These are phyloP conservation scores for Floccularia luteovirens DNA, from an alignment of 768 basidiomycete genomes.

Conservation along the genomic window DNA sequence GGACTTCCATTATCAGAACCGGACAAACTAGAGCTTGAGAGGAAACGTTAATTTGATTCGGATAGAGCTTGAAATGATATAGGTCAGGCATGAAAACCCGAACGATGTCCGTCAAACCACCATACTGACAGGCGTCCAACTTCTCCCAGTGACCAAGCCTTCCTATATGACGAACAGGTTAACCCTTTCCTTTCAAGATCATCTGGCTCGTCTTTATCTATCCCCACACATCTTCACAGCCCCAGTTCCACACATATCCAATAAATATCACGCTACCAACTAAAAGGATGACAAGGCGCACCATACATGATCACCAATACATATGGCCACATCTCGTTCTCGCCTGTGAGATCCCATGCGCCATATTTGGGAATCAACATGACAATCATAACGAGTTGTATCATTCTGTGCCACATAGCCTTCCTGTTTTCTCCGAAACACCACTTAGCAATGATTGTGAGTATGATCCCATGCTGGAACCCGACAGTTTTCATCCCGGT, in stretches of 20 bases:
- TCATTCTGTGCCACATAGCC: no score
- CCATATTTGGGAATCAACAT: no score
- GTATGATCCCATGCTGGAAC: background rate
- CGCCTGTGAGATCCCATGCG: no score
- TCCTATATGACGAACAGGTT: background rate
- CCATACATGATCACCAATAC: no score
- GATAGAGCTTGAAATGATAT: constrained; percentile 5
- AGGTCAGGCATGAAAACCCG: constrained; percentile 10
- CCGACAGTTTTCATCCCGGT: background rate
- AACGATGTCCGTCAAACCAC: constrained; percentile 5
- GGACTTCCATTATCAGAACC: no score
- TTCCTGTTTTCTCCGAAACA: constrained; percentile 14
- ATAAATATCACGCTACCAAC: constrained; percentile 1
- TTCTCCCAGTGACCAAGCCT: constrained; percentile 7
- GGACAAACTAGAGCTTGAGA: constrained; percentile 1
- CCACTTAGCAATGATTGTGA: constrained; percentile 13
- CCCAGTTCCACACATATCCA: constrained; percentile 12
- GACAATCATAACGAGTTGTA: no score
- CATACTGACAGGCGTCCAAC: constrained; percentile 13
- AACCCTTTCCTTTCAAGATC: background rate
- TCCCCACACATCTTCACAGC: constrained; percentile 7
- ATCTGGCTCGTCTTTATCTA: background rate
- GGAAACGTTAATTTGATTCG: background rate
- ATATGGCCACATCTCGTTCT: no score
- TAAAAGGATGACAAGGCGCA: no score